Evolutionary conservation across 768 basidiomycete genomes (phyloP).

Genomic region (Trametes elegans): DNA sequence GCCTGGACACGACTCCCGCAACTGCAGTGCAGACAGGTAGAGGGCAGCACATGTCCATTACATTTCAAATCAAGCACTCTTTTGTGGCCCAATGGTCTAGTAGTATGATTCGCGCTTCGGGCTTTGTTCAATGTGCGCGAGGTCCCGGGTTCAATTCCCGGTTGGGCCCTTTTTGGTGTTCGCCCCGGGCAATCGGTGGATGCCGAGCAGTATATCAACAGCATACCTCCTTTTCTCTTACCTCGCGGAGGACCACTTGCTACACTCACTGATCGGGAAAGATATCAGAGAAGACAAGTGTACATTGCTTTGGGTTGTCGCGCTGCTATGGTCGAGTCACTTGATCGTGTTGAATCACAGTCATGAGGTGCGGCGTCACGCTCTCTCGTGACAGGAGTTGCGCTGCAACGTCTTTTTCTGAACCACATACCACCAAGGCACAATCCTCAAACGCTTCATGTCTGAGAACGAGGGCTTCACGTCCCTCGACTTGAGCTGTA

Average conservation of each 20-base stretch:
- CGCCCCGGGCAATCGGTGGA: too few relatives aligned
- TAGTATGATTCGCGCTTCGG: conserved; percentile 21
- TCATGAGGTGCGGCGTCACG: too few relatives aligned
- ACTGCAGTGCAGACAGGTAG: not conserved
- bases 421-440: too few relatives aligned
- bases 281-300: too few relatives aligned
- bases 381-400: too few relatives aligned
- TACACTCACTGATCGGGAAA: not conserved
- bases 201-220: not conserved
- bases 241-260: not conserved
- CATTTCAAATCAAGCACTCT: not conserved
- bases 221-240: not conserved
- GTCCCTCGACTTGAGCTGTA: too few relatives aligned
- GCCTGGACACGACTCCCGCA: not conserved
- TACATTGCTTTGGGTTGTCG: too few relatives aligned
- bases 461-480: too few relatives aligned
- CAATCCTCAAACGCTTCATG: too few relatives aligned
- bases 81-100: conserved; percentile 22
- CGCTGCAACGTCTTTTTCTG: too few relatives aligned
- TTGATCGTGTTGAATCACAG: too few relatives aligned
- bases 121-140: conserved; percentile 1
- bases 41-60: not conserved
- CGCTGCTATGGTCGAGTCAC: too few relatives aligned
- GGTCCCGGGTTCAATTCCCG: conserved; percentile 22
- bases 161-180: conserved; percentile 9